Percentiles rank a stretch among this genome's conserved stretches.
Conservation (phyloP, 2,329 filamentous ascomycete genomes). For the Talaromyces piceae region DNA sequence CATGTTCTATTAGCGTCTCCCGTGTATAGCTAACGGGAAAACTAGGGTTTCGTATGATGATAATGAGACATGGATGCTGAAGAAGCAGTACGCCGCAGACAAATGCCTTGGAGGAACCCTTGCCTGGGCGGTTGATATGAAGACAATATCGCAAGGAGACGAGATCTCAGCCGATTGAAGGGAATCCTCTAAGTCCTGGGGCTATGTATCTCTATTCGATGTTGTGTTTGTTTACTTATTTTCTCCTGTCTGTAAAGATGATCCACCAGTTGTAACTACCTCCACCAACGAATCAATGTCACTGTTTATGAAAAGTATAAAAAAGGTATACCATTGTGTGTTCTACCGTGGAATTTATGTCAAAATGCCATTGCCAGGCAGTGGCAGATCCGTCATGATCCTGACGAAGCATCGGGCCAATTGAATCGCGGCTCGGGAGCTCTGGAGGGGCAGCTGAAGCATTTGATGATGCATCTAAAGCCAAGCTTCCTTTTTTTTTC, state of each 20-base stretch:
- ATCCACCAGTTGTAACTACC: neutral
- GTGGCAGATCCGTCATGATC: too few relatives aligned
- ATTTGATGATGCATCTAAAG: too few relatives aligned
- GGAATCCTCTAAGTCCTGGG: too few relatives aligned
- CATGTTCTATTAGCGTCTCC: neutral
- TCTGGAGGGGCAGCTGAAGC: neutral
- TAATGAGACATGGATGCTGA: conserved; percentile 28
- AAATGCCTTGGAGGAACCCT: conserved; percentile 27
- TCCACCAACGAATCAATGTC: neutral
- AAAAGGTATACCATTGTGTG: neutral
- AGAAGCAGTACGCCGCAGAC: conserved; percentile 27
- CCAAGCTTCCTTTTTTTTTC: too few relatives aligned
- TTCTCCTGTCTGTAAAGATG: neutral
- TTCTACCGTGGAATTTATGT: too few relatives aligned
- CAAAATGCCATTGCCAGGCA: too few relatives aligned
- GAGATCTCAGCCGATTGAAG: neutral
- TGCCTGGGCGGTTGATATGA: conserved; percentile 17
- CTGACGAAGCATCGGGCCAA: neutral
- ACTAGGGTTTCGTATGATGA: conserved; percentile 28
- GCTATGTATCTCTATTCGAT: neutral
- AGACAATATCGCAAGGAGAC: neutral
- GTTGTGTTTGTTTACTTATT: neutral
- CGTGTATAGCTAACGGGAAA: neutral
- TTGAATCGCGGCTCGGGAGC: neutral
- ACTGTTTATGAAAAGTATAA: too few relatives aligned